Conservation (phyloP, 2,329 filamentous ascomycete genomes). For the Aspergillus ustus region DNA sequence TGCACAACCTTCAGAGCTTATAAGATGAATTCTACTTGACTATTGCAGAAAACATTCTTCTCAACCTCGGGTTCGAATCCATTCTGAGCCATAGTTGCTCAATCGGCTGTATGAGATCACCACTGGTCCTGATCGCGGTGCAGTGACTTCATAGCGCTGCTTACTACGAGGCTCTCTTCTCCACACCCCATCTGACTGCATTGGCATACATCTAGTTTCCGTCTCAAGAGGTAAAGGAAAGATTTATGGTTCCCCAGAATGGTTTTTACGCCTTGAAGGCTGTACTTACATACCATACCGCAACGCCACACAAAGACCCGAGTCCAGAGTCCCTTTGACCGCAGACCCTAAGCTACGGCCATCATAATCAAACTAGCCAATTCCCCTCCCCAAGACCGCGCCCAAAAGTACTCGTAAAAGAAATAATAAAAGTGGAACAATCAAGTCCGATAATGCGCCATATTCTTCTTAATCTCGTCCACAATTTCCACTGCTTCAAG, state of each 20-base stretch:
- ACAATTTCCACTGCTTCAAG: slow-evolving; percentile 66
- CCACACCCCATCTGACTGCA: not conserved
- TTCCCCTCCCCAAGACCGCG: not conserved
- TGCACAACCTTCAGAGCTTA: not conserved
- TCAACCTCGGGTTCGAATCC: not conserved
- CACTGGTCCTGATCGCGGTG: not conserved
- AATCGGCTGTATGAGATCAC: slow-evolving; percentile 11
- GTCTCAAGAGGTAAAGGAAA: not conserved
- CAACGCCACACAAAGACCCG: slow-evolving; percentile 10
- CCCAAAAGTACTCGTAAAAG: slow-evolving; percentile 6
- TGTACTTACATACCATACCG: not conserved
- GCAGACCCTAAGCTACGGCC: not conserved
- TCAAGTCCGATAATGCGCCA: slow-evolving; percentile 50
- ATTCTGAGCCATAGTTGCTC: not conserved
- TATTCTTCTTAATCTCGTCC: slow-evolving; percentile 65
- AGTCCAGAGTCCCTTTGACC: not conserved
- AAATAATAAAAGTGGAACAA: slow-evolving; percentile 8
- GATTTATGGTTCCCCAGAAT: not conserved
- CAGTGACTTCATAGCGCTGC: slow-evolving; percentile 6
- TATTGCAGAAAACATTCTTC: not conserved
- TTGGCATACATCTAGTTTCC: not conserved
- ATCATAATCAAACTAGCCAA: not conserved
- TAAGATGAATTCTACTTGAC: not conserved
- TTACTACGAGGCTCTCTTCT: not conserved
- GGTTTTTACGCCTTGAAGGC: not conserved